Base-by-base conservation (phyloP, 2,329 filamentous ascomycete genomes). In the Alternaria longipes region DNA sequence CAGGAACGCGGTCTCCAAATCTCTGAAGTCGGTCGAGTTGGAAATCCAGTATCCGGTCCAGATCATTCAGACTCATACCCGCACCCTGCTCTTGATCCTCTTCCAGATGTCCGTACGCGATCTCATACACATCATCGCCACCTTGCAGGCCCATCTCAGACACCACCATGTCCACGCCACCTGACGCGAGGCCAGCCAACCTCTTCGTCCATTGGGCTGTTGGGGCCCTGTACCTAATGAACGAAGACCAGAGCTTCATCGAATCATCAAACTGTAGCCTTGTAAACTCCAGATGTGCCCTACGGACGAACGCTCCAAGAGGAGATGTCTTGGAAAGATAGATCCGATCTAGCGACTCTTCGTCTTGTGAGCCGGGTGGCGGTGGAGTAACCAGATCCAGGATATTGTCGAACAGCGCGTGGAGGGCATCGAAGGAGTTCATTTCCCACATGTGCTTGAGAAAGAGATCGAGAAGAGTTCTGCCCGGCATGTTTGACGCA, bases 1-100 rank as follows among this genome's bases (percentile, higher is more conserved):
- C 81, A 0, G 94, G 91, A 41, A 97, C 87, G 69, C 94, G 86
- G 60, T 87, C 90, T 9, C 94, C 94, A 66, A 91, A 87, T 90
- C 91, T 91, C 76, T 97, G 94, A 81, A 97, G 88, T 76, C 93
- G 89, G 65, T 92, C 90, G 38, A 98, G 90, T 73, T 97, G 94
- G 69, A 95, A 96, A 67, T 96, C 92, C 20, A 98, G 81, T 28
- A 97, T 81, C 30, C 87, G 87, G 74, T 96, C 92, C 8, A 95
- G 84, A 73, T 97, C 93, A 67, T 94, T 90, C 0, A 88, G 89
- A 77, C 92, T 95, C 56, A 92, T 84, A 30, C 78, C 76, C 34
- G 79, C 77, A 7, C 76, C 77, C 4, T 76, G 65, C 41, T 80
- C 75, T 30, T 78, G 75, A 16, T 79, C 77, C 14, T 79, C 73